Base-by-base conservation (phyloP, 2,329 filamentous ascomycete species). In the Parastagonospora avenae region DNA sequence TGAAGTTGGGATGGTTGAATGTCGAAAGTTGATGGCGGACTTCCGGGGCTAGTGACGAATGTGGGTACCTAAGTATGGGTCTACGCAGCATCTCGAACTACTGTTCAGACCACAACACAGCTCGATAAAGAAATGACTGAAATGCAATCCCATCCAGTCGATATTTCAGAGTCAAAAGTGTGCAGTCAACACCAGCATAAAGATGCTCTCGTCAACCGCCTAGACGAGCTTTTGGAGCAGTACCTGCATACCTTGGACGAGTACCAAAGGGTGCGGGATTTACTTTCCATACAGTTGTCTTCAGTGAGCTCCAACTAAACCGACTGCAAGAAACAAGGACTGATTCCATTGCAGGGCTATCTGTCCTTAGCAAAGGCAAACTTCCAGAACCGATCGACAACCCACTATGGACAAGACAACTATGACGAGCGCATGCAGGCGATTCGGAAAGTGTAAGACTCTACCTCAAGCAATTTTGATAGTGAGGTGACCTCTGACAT, bases 341-440 rank as follows among this genome's bases (percentile, higher is more conserved):
- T 53, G 29, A 52, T 41, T 8, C 39, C 9, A 30, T 5, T 24
- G 14, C 12, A 79, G 76, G 78, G 76, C 6, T 80, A 73, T 54
- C 64, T 81, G 28, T 73, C 76, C 57, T 78, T 92, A 35, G 87
- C 89, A n/a, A 83, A 89, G 50, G 89, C 90, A 54, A 91, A 92
- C 74, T 92, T 90, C 73, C 77, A 83, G 27, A 84, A 83, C n/a
- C 79, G 84, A 66, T 77, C 83, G 10, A 76, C 83, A n/a, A 82
- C 86, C 54, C 79, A 84, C 36, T 92, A 88, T 67, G 89, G 88
- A 2, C 81, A 79, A 56, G 86, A 90, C 62, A 82, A 84, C 65
- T 93, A 90, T 67, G 88, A 92, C 70, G 82, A 85, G 57, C 82
- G 89, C 40, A 90, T 91, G 85, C 85, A 85, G 67, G 87, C 88